Evolutionary conservation across 2,329 filamentous ascomycete species (phyloP).

Genomic region (Penicillium sp.): DNA sequence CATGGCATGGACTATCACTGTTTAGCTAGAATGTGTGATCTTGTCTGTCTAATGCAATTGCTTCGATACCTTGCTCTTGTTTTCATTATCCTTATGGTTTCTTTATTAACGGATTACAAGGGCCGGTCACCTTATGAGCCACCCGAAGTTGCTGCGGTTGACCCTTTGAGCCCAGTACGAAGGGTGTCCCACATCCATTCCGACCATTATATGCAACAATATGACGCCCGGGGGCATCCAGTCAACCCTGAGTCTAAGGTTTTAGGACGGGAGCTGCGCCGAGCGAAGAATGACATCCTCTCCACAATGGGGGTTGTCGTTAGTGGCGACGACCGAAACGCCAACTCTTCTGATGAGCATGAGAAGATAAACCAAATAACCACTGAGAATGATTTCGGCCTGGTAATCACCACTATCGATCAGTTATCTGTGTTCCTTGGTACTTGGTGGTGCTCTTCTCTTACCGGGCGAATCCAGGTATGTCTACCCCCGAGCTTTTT

Average conservation of each 20-base stretch:
- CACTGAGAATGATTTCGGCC: constrained; percentile 42
- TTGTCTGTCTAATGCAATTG: neutral
- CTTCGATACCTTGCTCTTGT: neutral
- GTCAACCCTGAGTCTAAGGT: constrained; percentile 41
- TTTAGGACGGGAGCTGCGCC: constrained; percentile 38
- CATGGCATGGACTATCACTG: neutral
- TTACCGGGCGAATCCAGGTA: constrained; percentile 39
- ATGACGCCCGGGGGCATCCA: constrained; percentile 46
- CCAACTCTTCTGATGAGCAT: constrained; percentile 34
- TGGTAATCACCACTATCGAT: constrained; percentile 40
- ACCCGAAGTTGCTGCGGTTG: constrained; percentile 30
- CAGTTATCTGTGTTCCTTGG: constrained; percentile 40
- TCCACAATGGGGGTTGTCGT: constrained; percentile 48
- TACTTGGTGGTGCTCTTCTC: constrained; percentile 40
- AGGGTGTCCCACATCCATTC: constrained; percentile 29
- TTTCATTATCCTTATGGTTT: neutral
- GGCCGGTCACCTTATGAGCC: constrained; percentile 45
- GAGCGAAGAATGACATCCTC: constrained; percentile 49
- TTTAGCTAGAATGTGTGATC: neutral
- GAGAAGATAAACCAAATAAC: constrained; percentile 37
- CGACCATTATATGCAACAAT: constrained; percentile 45
- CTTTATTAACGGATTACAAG: constrained; percentile 28
- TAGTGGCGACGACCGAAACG: constrained; percentile 37
- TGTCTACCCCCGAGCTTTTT: neutral
- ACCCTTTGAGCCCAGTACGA: constrained; percentile 18